Base-by-base conservation (phyloP, 1,284 basidiomycete species). In the Xerocomus minutiporus region DNA sequence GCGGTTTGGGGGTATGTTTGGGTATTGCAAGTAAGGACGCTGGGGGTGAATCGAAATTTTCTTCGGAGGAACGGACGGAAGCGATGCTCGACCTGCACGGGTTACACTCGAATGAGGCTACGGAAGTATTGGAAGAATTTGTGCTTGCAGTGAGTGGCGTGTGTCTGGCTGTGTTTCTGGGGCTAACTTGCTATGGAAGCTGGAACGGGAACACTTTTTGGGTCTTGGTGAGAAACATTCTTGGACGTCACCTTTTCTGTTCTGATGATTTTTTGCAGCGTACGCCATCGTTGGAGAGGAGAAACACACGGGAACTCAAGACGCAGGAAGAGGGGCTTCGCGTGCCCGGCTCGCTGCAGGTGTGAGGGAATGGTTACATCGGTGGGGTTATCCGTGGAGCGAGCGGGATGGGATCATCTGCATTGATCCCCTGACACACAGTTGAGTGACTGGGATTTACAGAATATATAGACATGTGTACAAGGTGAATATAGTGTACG, bases 381-480 rank as follows among this genome's bases (percentile, higher is more conserved):
- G 88, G 50, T 97, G 93, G 91, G 90, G 89, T 46, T 96, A 95
- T 71, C 91, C 95, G n/a, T 96, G 93, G 91, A 91, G 82, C 70
- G 94, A 97, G 69, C 81, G 84, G 12, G 91, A 91, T 59, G 94
- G 94, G 2, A 83, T 94, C 50, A 80, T 97, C 46, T 94, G 89
- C 65, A 84, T 96, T 47, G 94, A 97, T 69, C 75, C 86, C 29
- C 72, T 91, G 59, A 91, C 88, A 29, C 91, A 92, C 65, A 70
- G 76, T 46, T 76, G 57, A 71, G 36, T 32, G 15, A 20, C 20
- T 20, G 32, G 26, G 12, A 49, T 54, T 39, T 39, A 40, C 25
- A 32, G 40, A 53, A 17, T 46, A 62, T 61, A 25, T 69, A 61
- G 52, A 53, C 32, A 46, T 44, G 45, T 50, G 46, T 53, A 45